A percentile compares a stretch with the other conserved stretches of the same genome.
These are phyloP conservation scores for Candolleomyces eurysporus DNA, from an alignment of 768 basidiomycete species.

Conservation along the genomic window DNA sequence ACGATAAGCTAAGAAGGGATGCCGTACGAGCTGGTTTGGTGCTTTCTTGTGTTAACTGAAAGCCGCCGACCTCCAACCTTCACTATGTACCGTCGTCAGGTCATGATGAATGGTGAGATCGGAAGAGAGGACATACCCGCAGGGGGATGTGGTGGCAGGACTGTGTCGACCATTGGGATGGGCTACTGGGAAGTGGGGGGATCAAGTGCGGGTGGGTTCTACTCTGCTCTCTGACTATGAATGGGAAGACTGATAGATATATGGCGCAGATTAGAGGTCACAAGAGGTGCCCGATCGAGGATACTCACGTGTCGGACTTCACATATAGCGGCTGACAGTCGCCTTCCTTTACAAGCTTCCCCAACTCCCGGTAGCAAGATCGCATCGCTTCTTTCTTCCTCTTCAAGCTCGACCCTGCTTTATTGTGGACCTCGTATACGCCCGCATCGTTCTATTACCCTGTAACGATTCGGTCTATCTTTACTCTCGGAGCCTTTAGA, in stretches of 20 bases:
- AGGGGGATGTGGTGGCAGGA: slow-evolving; percentile 38
- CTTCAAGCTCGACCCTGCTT: too few species aligned
- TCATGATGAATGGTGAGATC: not conserved
- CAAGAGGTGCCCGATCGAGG: not conserved
- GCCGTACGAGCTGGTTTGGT: slow-evolving; percentile 8
- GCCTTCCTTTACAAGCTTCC: not conserved
- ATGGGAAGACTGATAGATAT: not conserved
- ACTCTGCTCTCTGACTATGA: too few species aligned
- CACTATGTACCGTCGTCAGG: slow-evolving; percentile 16
- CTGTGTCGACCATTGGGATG: slow-evolving; percentile 17
- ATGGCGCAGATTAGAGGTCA: not conserved
- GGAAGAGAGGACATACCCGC: slow-evolving; percentile 37
- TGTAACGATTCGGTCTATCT: not conserved
- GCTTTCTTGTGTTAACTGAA: slow-evolving; percentile 10
- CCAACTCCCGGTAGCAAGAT: not conserved
- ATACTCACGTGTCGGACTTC: not conserved
- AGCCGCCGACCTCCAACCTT: slow-evolving; percentile 27
- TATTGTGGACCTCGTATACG: too few species aligned
- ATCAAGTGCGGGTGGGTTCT: not conserved
- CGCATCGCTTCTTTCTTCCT: not conserved
- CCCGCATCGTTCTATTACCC: too few species aligned
- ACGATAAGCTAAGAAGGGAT: too few species aligned
- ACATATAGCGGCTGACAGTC: not conserved
- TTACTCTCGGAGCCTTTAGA: not conserved
- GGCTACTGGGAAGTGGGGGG: not conserved